Conservation (phyloP, 2,329 filamentous ascomycete genomes). For the Microthyrium microscopicum region DNA sequence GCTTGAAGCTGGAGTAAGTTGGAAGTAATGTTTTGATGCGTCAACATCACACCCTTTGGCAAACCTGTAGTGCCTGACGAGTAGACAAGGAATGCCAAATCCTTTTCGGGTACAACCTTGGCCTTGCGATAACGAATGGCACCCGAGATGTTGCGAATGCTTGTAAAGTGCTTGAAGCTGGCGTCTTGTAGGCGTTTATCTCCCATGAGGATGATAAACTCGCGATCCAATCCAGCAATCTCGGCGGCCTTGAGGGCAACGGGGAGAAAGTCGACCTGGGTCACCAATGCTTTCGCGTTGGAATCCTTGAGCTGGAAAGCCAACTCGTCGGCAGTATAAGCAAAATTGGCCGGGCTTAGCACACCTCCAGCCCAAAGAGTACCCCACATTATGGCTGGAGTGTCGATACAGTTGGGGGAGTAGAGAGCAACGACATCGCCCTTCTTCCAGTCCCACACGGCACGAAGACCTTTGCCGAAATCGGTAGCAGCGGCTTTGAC, state of each 20-base stretch:
- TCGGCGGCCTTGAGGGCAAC: conserved; percentile 51
- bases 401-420: conserved; percentile 76
- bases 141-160: conserved; percentile 47
- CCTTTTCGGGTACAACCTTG: conserved; percentile 49
- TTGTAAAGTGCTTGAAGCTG: conserved; percentile 54
- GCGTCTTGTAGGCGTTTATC: conserved; percentile 43
- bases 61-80: conserved; percentile 79
- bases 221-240: conserved; percentile 50
- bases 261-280: conserved; percentile 50
- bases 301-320: conserved; percentile 71
- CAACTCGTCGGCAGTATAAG: conserved; percentile 70
- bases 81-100: conserved; percentile 75
- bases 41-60: conserved; percentile 82
- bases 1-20: conserved; percentile 35
- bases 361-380: conserved; percentile 69
- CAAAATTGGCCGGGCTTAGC: conserved; percentile 73
- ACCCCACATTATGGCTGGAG: conserved; percentile 60
- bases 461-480: conserved; percentile 68
- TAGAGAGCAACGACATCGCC: conserved; percentile 72
- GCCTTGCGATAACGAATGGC: conserved; percentile 41
- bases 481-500: conserved; percentile 47
- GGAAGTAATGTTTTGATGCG: conserved; percentile 65
- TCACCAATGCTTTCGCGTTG: conserved; percentile 56
- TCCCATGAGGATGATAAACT: conserved; percentile 62
- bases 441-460: conserved; percentile 60